Conservation (phyloP, 371 early-diverging fungal species). For the Rhizopus stolonifer region DNA sequence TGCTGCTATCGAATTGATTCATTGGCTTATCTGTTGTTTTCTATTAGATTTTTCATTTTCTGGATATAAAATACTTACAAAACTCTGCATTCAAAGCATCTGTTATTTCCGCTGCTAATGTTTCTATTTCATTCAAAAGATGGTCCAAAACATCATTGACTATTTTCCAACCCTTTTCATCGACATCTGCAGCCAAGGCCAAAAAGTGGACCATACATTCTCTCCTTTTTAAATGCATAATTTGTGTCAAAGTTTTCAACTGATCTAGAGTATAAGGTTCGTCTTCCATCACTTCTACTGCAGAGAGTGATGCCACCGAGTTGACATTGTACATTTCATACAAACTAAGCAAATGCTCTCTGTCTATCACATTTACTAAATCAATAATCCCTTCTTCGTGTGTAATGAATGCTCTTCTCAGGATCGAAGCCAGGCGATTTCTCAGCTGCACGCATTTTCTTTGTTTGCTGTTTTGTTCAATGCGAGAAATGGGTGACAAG, state of each 20-base stretch:
- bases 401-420: slow-evolving; percentile 42
- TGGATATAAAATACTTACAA: slow-evolving; percentile 26
- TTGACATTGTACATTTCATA: slow-evolving; percentile 52
- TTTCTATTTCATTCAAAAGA: slow-evolving; percentile 27
- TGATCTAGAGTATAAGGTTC: slow-evolving; percentile 33
- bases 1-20: slow-evolving; percentile 13
- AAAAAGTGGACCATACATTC: slow-evolving; percentile 51
- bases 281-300: slow-evolving; percentile 13
- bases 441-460: slow-evolving; percentile 48
- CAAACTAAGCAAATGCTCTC: slow-evolving; percentile 27
- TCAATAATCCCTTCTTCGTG: slow-evolving; percentile 47
- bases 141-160: slow-evolving; percentile 32
- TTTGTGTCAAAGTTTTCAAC: slow-evolving; percentile 35
- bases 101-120: slow-evolving; percentile 27
- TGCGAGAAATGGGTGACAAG: slow-evolving; percentile 64
- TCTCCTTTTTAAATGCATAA: slow-evolving; percentile 49
- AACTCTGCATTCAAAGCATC: slow-evolving; percentile 39
- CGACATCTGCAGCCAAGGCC: slow-evolving; percentile 35
- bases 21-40: slow-evolving; percentile 30
- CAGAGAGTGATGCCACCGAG: slow-evolving; percentile 37
- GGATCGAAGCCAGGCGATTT: slow-evolving; percentile 24
- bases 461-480: slow-evolving; percentile 58
- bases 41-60: slow-evolving; percentile 1
- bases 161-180: slow-evolving; percentile 30
- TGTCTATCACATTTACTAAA: slow-evolving; percentile 36